A percentile compares a stretch with the other conserved stretches of the same genome.
Evolutionary conservation across 179 eudicot genomes (phyloP).

Genomic region (Beta corolliflora): DNA sequence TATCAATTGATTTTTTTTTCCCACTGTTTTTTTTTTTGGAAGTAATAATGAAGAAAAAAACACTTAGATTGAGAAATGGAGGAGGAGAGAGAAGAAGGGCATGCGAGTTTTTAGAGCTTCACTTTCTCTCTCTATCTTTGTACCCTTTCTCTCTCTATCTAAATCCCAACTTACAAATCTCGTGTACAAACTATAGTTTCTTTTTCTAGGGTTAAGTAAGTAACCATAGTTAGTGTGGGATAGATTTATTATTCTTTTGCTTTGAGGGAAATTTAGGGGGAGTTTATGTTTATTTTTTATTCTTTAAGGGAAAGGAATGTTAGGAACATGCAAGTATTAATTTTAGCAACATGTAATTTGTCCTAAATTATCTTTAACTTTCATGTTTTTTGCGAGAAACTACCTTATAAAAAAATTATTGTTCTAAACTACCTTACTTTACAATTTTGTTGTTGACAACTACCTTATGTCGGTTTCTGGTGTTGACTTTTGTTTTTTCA

Average conservation of each 20-base stretch:
- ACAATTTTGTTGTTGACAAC: no score
- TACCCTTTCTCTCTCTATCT: constrained; percentile 18
- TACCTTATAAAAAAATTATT: no score
- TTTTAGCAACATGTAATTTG: no score
- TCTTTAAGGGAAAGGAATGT: neutral
- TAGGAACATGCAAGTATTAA: no score
- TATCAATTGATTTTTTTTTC: neutral
- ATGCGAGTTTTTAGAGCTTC: constrained; percentile 4
- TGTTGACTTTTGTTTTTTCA: no score
- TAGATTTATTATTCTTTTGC: no score
- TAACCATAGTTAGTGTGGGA: constrained; percentile 26
- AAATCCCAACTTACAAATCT: constrained; percentile 37
- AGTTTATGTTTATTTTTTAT: neutral
- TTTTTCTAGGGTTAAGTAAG: neutral
- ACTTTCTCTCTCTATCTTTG: neutral
- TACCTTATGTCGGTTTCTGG: no score
- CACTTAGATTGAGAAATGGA: constrained; percentile 4
- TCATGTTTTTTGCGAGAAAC: no score
- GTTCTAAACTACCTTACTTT: no score
- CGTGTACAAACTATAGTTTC: constrained; percentile 36
- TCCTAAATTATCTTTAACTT: no score
- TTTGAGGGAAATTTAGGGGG: neutral
- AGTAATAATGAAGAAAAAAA: neutral
- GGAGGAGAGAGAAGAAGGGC: constrained; percentile 4
- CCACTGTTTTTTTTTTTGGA: neutral